Percentiles rank a stretch among this genome's conserved stretches.
phyloP scores from a whole-genome alignment of 495 filamentous ascomycete genomes.

The Parmelia sp. region DNA sequence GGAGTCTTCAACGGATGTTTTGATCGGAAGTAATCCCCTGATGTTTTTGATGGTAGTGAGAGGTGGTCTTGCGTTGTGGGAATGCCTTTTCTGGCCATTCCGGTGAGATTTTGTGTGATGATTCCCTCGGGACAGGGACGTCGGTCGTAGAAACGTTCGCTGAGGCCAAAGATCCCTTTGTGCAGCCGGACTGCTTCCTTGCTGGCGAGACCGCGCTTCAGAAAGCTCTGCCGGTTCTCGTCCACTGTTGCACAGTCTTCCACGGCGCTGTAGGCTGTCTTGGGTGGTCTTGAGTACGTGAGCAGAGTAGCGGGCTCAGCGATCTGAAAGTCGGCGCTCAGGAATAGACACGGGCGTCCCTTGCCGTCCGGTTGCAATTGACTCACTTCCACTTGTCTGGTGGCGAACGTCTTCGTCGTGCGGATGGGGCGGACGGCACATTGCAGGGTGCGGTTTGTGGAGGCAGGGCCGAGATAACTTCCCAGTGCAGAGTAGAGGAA shows the following conservation, averaged over 20 bases:
- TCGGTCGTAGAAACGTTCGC: neutral
- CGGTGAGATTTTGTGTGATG: neutral
- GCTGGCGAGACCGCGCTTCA: neutral
- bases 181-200: neutral
- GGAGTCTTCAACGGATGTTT: neutral
- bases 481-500: neutral
- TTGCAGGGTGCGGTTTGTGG: neutral
- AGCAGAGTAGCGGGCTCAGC: slow-evolving; percentile 3
- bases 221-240: neutral
- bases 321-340: neutral
- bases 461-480: neutral
- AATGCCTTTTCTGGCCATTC: neutral
- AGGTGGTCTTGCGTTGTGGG: slow-evolving; percentile 1
- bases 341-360: neutral
- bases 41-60: neutral
- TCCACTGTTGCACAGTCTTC: neutral
- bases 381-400: neutral
- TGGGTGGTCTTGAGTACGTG: slow-evolving; percentile 1
- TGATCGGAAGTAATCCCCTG: neutral
- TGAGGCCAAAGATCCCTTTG: neutral
- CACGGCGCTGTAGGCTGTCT: neutral
- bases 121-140: neutral
- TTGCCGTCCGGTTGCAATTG: neutral
- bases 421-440: neutral
- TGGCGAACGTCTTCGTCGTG: neutral